Evolutionary conservation across 1,139 yeast species (phyloP).

Genomic region (Taphrina deformans): DNA sequence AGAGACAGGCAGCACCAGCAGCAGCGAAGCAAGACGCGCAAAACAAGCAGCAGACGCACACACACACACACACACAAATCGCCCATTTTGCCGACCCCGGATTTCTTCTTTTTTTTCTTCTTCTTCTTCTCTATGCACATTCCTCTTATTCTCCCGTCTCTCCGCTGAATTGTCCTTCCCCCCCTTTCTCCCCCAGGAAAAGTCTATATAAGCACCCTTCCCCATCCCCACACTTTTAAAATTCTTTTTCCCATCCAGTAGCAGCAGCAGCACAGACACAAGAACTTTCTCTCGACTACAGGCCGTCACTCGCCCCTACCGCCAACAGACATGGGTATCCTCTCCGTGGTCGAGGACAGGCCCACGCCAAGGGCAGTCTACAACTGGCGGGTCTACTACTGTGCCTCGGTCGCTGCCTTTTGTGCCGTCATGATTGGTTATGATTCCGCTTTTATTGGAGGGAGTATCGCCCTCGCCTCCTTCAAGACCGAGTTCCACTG

Average conservation of each 20-base stretch:
- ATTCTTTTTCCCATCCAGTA: not conserved
- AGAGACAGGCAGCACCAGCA: not conserved
- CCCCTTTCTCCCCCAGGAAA: too few relatives aligned
- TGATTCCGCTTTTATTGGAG: constrained; percentile 53
- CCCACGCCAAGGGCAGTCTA: constrained; percentile 43
- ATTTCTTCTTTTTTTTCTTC: not conserved
- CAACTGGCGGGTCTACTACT: constrained; percentile 42
- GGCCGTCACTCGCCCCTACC: not conserved
- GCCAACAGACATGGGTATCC: constrained; percentile 1
- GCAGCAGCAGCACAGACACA: too few relatives aligned
- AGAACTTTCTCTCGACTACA: not conserved
- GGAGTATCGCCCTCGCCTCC: constrained; percentile 49
- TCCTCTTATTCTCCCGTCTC: not conserved
- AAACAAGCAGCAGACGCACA: not conserved
- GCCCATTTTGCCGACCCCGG: not conserved
- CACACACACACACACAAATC: too few relatives aligned
- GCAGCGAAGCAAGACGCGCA: not conserved
- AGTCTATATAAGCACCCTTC: not conserved
- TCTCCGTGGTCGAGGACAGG: constrained; percentile 40
- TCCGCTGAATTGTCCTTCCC: too few relatives aligned
- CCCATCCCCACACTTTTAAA: not conserved
- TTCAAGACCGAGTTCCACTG: constrained; percentile 48
- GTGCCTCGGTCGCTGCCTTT: constrained; percentile 41
- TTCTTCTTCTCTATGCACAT: too few relatives aligned
- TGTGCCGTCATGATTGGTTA: constrained; percentile 47